phyloP scores from a whole-genome alignment of 2,329 filamentous ascomycete genomes.

The Diaporthe citri region DNA sequence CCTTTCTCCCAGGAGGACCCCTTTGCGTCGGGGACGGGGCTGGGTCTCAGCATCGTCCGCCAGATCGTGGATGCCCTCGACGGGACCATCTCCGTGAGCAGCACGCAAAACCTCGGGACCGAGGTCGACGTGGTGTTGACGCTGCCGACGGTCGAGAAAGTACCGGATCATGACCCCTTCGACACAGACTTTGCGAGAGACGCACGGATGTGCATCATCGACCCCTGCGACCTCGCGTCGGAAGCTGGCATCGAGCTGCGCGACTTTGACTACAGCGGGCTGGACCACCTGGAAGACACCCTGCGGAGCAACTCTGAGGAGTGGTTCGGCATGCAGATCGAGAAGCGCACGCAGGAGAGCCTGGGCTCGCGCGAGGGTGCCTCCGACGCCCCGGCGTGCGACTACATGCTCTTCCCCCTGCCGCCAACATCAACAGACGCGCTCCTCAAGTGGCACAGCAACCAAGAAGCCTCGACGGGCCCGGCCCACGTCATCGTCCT shows the following conservation, averaged over 20 bases:
- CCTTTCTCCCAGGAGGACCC: slow-evolving; percentile 75
- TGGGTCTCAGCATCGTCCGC: slow-evolving; percentile 75
- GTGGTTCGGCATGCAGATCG: slow-evolving; percentile 52
- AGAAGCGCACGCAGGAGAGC: slow-evolving; percentile 37
- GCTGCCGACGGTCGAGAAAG: slow-evolving; percentile 6
- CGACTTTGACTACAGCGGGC: slow-evolving; percentile 37
- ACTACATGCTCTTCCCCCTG: slow-evolving; percentile 27
- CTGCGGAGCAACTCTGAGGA: slow-evolving; percentile 47
- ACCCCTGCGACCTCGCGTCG: background rate
- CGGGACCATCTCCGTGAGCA: slow-evolving; percentile 71
- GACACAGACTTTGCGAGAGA: slow-evolving; percentile 11
- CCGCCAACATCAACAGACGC: slow-evolving; percentile 43
- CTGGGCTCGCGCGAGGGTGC: background rate
- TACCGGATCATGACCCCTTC: slow-evolving; percentile 3
- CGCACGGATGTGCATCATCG: slow-evolving; percentile 16
- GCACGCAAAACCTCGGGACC: slow-evolving; percentile 50
- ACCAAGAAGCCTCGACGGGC: background rate
- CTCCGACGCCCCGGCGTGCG: background rate
- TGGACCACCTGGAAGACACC: slow-evolving; percentile 46
- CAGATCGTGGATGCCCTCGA: slow-evolving; percentile 69
- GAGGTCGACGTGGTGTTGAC: slow-evolving; percentile 40
- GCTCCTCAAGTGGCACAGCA: slow-evolving; percentile 21
- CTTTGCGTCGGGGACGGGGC: slow-evolving; percentile 70
- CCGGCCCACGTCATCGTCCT: slow-evolving; percentile 15
- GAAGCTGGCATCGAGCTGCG: slow-evolving; percentile 18